Percentiles rank a stretch among this genome's conserved stretches.
phyloP scores from a whole-genome alignment of 352 stramenopile genomes.

The Phytophthora europaea region DNA sequence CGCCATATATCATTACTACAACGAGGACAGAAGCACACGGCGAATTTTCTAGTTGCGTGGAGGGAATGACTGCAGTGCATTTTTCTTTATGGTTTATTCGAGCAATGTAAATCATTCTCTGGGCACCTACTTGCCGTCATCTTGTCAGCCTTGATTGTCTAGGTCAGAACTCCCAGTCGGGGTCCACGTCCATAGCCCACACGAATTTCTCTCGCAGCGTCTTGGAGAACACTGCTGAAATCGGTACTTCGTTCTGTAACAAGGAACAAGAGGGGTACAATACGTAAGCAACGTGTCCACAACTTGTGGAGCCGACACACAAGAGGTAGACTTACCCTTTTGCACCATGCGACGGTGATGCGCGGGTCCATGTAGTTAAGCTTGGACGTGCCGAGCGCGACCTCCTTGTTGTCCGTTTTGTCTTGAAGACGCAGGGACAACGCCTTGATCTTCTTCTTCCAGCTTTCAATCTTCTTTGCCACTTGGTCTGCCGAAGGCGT shows the following conservation, averaged over 20 bases:
- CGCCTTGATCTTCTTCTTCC: slow-evolving; percentile 95
- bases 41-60: neutral
- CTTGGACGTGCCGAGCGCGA: slow-evolving; percentile 99
- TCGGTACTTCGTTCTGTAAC: slow-evolving; percentile 94
- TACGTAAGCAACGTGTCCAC: slow-evolving; percentile 9
- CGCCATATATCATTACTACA: slow-evolving; percentile 10
- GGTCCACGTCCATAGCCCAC: slow-evolving; percentile 99
- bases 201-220: slow-evolving; percentile 99
- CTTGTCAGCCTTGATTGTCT: slow-evolving; percentile 5
- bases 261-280: slow-evolving; percentile 9
- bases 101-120: slow-evolving; percentile 1
- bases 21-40: slow-evolving; percentile 10
- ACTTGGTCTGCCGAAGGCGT: slow-evolving; percentile 94
- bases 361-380: slow-evolving; percentile 99
- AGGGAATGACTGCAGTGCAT: slow-evolving; percentile 16
- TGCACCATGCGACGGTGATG: slow-evolving; percentile 99
- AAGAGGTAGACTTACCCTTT: slow-evolving; percentile 94
- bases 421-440: slow-evolving; percentile 96
- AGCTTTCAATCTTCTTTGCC: slow-evolving; percentile 95
- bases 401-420: slow-evolving; percentile 99
- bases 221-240: slow-evolving; percentile 99
- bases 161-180: slow-evolving; percentile 96
- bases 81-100: slow-evolving; percentile 38
- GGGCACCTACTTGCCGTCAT: neutral
- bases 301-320: slow-evolving; percentile 49